Percentiles rank a stretch among this genome's conserved stretches.
Evolutionary conservation across 805 yeast genomes (phyloP).

Genomic region (Metschnikowia shivogae): DNA sequence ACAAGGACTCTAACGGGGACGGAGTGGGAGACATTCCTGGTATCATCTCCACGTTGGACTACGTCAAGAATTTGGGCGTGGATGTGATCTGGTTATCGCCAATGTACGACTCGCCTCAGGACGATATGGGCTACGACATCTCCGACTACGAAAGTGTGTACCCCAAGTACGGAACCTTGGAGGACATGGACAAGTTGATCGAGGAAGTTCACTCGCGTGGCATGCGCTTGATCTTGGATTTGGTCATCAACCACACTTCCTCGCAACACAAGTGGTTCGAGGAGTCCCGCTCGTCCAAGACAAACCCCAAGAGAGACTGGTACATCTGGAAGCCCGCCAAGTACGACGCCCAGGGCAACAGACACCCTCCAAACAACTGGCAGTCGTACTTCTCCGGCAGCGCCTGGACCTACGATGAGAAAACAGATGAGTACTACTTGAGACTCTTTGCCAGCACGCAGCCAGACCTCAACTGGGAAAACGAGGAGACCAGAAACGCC

Average conservation of each 20-base stretch:
- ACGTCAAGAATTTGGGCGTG: conserved; percentile 45
- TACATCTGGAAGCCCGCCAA: conserved; percentile 53
- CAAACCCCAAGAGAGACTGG: conserved; percentile 58
- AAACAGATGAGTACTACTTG: conserved; percentile 52
- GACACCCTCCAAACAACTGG: conserved; percentile 59
- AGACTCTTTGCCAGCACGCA: conserved; percentile 50
- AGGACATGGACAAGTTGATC: conserved; percentile 48
- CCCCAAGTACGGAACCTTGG: conserved; percentile 50
- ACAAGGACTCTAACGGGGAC: conserved; percentile 55
- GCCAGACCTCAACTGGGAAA: conserved; percentile 64
- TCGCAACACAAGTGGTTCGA: conserved; percentile 55
- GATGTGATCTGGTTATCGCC: conserved; percentile 58
- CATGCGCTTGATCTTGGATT: conserved; percentile 49
- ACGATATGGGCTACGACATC: conserved; percentile 63
- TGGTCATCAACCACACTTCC: conserved; percentile 58
- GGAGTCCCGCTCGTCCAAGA: conserved; percentile 47
- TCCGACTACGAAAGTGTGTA: conserved; percentile 50
- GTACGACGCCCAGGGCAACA: conserved; percentile 44
- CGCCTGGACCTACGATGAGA: conserved; percentile 56
- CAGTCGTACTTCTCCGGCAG: conserved; percentile 47
- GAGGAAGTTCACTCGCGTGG: conserved; percentile 45
- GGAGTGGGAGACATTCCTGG: conserved; percentile 59
- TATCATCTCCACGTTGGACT: conserved; percentile 47
- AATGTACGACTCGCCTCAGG: conserved; percentile 55
- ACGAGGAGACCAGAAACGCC: conserved; percentile 33